These are phyloP conservation scores for Solanum clarkiae DNA, from an alignment of 257 asterid genomes.

Conservation along the genomic window DNA sequence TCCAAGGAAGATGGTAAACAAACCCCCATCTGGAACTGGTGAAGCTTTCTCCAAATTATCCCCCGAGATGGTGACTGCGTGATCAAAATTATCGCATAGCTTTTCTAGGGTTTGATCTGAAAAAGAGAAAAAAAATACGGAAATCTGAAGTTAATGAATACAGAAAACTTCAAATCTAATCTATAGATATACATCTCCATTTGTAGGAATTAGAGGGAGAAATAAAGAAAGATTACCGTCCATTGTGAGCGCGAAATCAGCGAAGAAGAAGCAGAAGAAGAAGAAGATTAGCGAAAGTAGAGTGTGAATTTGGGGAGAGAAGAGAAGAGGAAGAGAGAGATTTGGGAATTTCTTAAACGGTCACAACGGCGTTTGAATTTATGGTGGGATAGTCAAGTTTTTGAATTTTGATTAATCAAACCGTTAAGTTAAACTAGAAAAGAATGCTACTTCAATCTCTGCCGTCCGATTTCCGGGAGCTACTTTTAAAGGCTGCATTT, in stretches of 20 bases:
- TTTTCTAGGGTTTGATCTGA: constrained; percentile 45
- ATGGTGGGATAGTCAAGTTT: not conserved
- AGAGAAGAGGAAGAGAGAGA: not conserved
- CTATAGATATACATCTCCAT: not conserved
- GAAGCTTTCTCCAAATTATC: not conserved
- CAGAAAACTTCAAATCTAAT: not conserved
- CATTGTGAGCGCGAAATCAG: constrained; percentile 14
- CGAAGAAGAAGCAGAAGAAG: not conserved
- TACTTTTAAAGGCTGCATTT: not conserved
- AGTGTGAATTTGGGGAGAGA: not conserved
- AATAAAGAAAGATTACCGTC: constrained; percentile 27
- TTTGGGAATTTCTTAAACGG: constrained; percentile 17
- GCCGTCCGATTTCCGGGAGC: not conserved
- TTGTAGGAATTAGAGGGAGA: not conserved
- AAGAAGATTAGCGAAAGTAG: not conserved
- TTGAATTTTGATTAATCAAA: not conserved
- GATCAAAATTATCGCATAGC: constrained; percentile 34
- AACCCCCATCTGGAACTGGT: not conserved
- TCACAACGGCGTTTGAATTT: not conserved
- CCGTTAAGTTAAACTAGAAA: not conserved
- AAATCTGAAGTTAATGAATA: not conserved
- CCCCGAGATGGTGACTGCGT: constrained; percentile 29
- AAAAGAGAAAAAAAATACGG: not conserved
- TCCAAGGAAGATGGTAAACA: not conserved
- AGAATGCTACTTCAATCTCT: not conserved